Percentiles rank a stretch among this genome's conserved stretches.
phyloP scores from a whole-genome alignment of 2,329 filamentous ascomycete genomes.

The Pseudogymnoascus sp. region DNA sequence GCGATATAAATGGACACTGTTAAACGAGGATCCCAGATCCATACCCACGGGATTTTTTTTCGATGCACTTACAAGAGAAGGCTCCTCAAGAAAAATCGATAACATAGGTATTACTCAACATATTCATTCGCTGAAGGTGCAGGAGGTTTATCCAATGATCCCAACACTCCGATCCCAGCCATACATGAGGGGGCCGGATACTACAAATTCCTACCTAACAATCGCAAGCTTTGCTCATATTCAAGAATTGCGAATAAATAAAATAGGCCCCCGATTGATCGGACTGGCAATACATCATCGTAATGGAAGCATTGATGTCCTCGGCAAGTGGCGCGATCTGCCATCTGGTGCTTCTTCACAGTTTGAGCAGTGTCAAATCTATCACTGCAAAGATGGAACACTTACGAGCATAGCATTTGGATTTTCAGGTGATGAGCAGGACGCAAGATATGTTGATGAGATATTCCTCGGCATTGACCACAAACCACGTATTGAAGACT shows the following conservation, averaged over 20 bases:
- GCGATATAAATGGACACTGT: neutral
- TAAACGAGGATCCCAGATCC: neutral
- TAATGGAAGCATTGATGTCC: slow-evolving; percentile 5
- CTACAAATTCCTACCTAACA: neutral
- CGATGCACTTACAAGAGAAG: neutral
- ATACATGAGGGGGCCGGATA: neutral
- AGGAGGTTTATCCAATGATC: neutral
- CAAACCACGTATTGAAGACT: neutral
- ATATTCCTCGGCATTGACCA: slow-evolving; percentile 1
- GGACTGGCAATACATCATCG: slow-evolving; percentile 5
- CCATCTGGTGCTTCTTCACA: neutral
- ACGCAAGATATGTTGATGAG: neutral
- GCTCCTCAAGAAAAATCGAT: neutral
- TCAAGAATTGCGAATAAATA: neutral
- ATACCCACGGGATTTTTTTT: neutral
- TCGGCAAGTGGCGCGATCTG: neutral
- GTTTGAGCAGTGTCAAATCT: neutral
- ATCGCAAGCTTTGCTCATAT: neutral
- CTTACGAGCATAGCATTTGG: slow-evolving; percentile 8
- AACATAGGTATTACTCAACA: slow-evolving; percentile 1
- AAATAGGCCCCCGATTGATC: neutral
- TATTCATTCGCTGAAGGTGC: neutral
- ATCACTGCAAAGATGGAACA: neutral
- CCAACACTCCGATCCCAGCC: neutral
- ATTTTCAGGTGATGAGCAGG: neutral